Conservation (phyloP, 2,329 filamentous ascomycete genomes). For the Lomentospora prolificans region DNA sequence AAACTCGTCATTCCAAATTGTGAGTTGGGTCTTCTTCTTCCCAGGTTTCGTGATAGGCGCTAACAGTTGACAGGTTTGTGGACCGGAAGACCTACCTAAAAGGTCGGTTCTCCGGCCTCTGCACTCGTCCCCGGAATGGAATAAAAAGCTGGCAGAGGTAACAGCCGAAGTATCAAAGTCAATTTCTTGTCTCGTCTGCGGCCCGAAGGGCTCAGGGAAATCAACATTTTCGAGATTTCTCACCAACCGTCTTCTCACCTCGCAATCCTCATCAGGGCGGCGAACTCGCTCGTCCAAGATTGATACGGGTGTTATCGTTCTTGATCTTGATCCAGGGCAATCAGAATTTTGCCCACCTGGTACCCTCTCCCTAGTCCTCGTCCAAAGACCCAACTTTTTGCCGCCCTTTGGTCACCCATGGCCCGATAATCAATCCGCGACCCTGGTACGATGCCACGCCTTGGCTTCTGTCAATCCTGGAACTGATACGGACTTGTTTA, state of each 20-base stretch:
- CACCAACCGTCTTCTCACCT: conserved; percentile 51
- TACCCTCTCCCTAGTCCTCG: conserved; percentile 55
- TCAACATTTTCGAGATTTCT: conserved; percentile 63
- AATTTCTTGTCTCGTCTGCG: conserved; percentile 46
- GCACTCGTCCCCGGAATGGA: conserved; percentile 49
- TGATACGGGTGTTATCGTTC: conserved; percentile 36
- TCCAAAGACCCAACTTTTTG: conserved; percentile 52
- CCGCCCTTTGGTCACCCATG: conserved; percentile 56
- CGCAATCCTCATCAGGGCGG: conserved; percentile 11
- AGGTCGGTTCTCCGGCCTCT: conserved; percentile 42
- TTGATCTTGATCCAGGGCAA: conserved; percentile 71
- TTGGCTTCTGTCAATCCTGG: conserved; percentile 56
- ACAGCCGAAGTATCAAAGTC: conserved; percentile 19
- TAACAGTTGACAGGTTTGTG: conserved; percentile 36
- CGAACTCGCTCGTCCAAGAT: conserved; percentile 10
- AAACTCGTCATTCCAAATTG: conserved; percentile 38
- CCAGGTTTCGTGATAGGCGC: conserved; percentile 1
- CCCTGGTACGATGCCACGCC: conserved; percentile 51
- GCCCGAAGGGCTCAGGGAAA: conserved; percentile 64
- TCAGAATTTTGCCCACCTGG: conserved; percentile 65
- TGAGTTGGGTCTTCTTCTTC: conserved; percentile 19
- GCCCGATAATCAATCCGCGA: conserved; percentile 7
- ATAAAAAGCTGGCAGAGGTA: conserved; percentile 39
- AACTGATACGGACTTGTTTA: conserved; percentile 57
- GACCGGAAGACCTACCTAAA: conserved; percentile 41